These are phyloP conservation scores for Tulasnella sp. DNA, from an alignment of 768 basidiomycete genomes.

Conservation along the genomic window DNA sequence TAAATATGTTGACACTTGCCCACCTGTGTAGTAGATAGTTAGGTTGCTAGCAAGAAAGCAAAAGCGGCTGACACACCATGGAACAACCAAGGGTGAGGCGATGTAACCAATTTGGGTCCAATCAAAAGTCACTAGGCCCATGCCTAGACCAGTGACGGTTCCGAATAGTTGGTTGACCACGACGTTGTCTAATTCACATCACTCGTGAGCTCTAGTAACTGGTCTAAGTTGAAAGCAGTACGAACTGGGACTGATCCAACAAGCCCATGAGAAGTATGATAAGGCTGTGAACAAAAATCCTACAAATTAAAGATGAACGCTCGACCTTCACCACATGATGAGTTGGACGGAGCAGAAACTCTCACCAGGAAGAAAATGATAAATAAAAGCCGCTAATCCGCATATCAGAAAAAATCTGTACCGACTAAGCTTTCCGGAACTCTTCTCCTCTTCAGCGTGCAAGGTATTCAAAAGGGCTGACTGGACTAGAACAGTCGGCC, in stretches of 20 bases:
- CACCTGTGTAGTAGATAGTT: neutral
- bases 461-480: constrained; percentile 95
- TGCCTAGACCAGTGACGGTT: constrained; percentile 72
- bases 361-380: constrained; percentile 86
- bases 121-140: constrained; percentile 90
- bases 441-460: constrained; percentile 84
- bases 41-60: no score
- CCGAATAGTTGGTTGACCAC: constrained; percentile 92
- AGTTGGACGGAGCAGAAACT: neutral
- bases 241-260: constrained; percentile 63
- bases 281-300: constrained; percentile 91
- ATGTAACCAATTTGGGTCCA: constrained; percentile 75
- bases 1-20: constrained; percentile 87
- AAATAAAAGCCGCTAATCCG: constrained; percentile 65
- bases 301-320: constrained; percentile 33
- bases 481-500: constrained; percentile 91
- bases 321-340: no score
- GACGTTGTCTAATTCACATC: constrained; percentile 50
- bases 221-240: neutral
- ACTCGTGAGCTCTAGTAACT: neutral
- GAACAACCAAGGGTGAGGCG: constrained; percentile 68
- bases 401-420: constrained; percentile 75
- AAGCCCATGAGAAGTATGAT: constrained; percentile 83
- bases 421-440: constrained; percentile 52
- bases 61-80: constrained; percentile 92